Conservation (phyloP, 2,329 filamentous ascomycete species). For the Zymoseptoria pseudotritici region DNA sequence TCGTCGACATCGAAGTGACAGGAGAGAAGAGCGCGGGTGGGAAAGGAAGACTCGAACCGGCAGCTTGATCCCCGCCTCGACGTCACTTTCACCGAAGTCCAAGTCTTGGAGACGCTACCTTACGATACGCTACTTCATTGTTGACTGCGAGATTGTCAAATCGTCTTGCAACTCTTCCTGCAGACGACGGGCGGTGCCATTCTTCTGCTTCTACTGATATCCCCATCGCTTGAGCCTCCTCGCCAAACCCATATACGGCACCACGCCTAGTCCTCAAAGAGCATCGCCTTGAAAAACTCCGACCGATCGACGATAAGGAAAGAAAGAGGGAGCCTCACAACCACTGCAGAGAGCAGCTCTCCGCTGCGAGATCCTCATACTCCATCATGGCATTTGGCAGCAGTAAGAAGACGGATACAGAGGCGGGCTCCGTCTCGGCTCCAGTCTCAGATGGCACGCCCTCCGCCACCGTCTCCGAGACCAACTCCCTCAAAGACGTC, state of each 20-base stretch:
- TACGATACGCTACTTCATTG: background rate
- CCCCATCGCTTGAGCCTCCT: background rate
- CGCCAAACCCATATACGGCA: background rate
- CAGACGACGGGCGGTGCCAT: background rate
- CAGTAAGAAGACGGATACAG: constrained; percentile 2
- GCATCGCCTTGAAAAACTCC: background rate
- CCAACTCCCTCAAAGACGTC: background rate
- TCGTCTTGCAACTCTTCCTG: background rate
- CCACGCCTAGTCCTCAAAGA: background rate
- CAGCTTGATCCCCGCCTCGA: background rate
- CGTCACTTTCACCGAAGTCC: background rate
- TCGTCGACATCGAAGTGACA: background rate
- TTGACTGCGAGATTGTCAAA: background rate
- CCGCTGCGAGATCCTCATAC: background rate
- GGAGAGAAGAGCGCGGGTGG: background rate
- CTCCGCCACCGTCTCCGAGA: background rate
- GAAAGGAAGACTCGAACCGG: background rate
- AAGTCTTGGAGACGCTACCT: background rate
- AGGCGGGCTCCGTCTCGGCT: constrained; percentile 1
- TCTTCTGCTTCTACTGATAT: background rate
- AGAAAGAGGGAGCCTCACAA: background rate
- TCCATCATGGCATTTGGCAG: constrained; percentile 7
- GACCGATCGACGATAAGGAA: background rate
- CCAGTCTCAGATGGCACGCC: background rate
- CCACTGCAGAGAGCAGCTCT: background rate